Percentiles rank a stretch among this genome's conserved stretches.
Evolutionary conservation across 352 stramenopile genomes (phyloP).

Genomic region (Globisporangium acanthophoron): DNA sequence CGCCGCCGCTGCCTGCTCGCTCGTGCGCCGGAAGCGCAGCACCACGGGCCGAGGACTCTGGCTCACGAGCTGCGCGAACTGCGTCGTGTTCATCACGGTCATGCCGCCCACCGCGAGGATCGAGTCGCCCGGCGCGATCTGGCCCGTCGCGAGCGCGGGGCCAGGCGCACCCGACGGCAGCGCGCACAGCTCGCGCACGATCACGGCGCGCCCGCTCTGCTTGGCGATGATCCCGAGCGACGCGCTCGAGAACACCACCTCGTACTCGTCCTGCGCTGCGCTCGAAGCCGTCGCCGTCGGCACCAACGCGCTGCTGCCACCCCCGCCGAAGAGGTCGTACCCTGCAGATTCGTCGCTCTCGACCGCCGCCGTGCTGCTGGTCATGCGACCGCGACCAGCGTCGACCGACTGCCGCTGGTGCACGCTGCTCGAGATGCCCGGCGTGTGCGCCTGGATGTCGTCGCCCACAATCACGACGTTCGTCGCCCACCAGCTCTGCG

Average conservation of each 20-base stretch:
- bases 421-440: background rate
- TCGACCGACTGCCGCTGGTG: background rate
- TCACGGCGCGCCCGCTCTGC: slow-evolving; percentile 49
- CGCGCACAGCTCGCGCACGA: slow-evolving; percentile 60
- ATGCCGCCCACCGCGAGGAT: slow-evolving; percentile 73
- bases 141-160: slow-evolving; percentile 38
- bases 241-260: slow-evolving; percentile 54
- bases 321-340: slow-evolving; percentile 14
- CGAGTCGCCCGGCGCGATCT: slow-evolving; percentile 53
- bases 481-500: slow-evolving; percentile 73
- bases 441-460: slow-evolving; percentile 51
- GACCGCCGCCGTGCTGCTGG: background rate
- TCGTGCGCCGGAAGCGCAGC: slow-evolving; percentile 55
- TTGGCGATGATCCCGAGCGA: slow-evolving; percentile 70
- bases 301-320: slow-evolving; percentile 1
- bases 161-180: slow-evolving; percentile 40
- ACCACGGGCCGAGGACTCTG: slow-evolving; percentile 53
- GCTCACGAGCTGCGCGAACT: slow-evolving; percentile 71
- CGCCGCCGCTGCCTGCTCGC: slow-evolving; percentile 16
- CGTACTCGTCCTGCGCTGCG: slow-evolving; percentile 48
- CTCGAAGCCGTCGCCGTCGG: slow-evolving; percentile 2
- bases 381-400: background rate
- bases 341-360: background rate
- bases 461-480: slow-evolving; percentile 80
- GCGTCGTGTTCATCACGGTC: slow-evolving; percentile 51